Percentiles rank a stretch among this genome's conserved stretches.
phyloP scores from a whole-genome alignment of 257 asterid species.

The Solanum chiquidenum region DNA sequence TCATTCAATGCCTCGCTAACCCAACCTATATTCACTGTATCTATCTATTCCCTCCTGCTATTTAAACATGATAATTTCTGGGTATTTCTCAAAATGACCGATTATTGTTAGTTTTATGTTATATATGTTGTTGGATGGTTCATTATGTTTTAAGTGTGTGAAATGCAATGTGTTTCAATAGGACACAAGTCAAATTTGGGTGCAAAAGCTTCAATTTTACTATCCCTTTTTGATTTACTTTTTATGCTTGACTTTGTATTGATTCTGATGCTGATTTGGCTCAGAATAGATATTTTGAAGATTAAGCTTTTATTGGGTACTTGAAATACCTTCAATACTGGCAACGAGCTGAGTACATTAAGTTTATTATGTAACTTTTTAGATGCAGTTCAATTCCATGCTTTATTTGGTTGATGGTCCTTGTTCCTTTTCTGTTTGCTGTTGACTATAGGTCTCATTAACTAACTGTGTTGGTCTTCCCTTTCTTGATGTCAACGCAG shows the following conservation, averaged over 20 bases:
- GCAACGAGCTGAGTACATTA: slow-evolving; percentile 83
- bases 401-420: neutral
- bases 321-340: slow-evolving; percentile 88
- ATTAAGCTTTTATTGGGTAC: slow-evolving; percentile 87
- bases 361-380: slow-evolving; percentile 59
- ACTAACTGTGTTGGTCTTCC: neutral
- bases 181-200: neutral
- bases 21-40: slow-evolving; percentile 84
- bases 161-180: neutral
- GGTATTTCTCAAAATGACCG: neutral
- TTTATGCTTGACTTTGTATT: neutral
- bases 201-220: neutral
- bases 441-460: neutral
- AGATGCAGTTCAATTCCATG: neutral
- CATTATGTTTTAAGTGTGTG: neutral
- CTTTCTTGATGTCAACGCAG: slow-evolving; percentile 17
- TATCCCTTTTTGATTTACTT: neutral
- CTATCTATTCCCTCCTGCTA: neutral
- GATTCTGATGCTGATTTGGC: slow-evolving; percentile 64
- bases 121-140: neutral
- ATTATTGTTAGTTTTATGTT: neutral
- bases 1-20: slow-evolving; percentile 82
- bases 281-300: slow-evolving; percentile 88
- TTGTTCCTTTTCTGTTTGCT: neutral
- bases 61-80: neutral